Percentiles rank a stretch among this genome's conserved stretches.
phyloP scores from a whole-genome alignment of 2,329 filamentous ascomycete genomes.

The Diaporthe sp. region DNA sequence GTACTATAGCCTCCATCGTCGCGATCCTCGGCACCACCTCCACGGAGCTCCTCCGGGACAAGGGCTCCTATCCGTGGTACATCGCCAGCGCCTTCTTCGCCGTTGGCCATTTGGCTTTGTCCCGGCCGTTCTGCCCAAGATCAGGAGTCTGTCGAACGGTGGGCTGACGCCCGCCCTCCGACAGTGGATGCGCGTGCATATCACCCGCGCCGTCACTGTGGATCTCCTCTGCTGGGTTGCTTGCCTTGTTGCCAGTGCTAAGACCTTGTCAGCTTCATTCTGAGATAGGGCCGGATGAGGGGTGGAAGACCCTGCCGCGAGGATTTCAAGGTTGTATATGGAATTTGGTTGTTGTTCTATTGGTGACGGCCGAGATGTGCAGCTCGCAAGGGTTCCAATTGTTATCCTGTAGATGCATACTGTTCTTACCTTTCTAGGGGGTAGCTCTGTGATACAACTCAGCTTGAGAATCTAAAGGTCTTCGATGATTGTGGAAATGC shows the following conservation, averaged over 20 bases:
- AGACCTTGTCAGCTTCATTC: neutral
- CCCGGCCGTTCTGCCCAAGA: neutral
- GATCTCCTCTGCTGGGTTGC: neutral
- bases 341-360: neutral
- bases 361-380: neutral
- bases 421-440: no score
- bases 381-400: no score
- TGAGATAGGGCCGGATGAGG: neutral
- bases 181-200: neutral
- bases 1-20: neutral
- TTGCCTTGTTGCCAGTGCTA: neutral
- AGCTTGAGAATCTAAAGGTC: no score
- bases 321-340: neutral
- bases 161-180: neutral
- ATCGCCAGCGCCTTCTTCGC: neutral
- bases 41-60: neutral
- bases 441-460: no score
- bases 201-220: neutral
- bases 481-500: no score
- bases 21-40: conserved; percentile 10
- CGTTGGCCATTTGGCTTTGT: neutral
- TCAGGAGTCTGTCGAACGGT: neutral
- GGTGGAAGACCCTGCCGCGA: neutral
- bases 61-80: neutral
- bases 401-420: no score